phyloP scores from a whole-genome alignment of 306 rosid species.

The Quercus variabilis region DNA sequence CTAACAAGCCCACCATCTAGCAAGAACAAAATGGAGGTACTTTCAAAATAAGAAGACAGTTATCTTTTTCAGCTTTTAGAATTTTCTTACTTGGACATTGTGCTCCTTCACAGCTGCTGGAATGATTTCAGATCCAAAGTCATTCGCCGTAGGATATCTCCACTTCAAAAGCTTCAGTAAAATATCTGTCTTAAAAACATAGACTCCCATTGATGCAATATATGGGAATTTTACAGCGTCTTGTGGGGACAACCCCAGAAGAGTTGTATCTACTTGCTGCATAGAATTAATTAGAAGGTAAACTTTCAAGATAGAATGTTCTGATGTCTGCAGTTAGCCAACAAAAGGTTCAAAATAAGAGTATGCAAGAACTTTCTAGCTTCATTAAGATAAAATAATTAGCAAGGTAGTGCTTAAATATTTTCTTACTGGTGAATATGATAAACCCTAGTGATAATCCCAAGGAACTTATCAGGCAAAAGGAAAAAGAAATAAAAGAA shows the following conservation, averaged over 20 bases:
- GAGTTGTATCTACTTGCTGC: slow-evolving; percentile 78
- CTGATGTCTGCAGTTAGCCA: background rate
- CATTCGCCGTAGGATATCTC: slow-evolving; percentile 85
- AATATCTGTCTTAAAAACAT: slow-evolving; percentile 72
- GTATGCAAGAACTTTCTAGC: background rate
- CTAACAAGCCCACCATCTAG: background rate
- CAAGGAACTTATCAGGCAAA: background rate
- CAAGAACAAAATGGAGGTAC: background rate
- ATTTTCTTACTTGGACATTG: slow-evolving; percentile 71
- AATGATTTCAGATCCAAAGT: slow-evolving; percentile 95
- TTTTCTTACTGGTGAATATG: background rate
- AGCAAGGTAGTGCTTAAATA: background rate
- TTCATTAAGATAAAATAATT: background rate
- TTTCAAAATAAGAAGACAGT: background rate
- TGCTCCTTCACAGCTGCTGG: slow-evolving; percentile 78
- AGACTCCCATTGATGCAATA: slow-evolving; percentile 94
- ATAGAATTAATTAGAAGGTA: slow-evolving; percentile 20
- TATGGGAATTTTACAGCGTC: slow-evolving; percentile 60
- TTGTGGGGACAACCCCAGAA: slow-evolving; percentile 61
- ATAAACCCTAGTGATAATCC: background rate
- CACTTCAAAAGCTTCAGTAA: slow-evolving; percentile 74
- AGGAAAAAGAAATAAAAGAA: background rate
- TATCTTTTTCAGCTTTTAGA: background rate
- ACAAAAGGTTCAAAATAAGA: background rate
- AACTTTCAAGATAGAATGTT: background rate